These are phyloP conservation scores for Beauveria rudraprayagi DNA, from an alignment of 2,329 filamentous ascomycete species.

Conservation along the genomic window DNA sequence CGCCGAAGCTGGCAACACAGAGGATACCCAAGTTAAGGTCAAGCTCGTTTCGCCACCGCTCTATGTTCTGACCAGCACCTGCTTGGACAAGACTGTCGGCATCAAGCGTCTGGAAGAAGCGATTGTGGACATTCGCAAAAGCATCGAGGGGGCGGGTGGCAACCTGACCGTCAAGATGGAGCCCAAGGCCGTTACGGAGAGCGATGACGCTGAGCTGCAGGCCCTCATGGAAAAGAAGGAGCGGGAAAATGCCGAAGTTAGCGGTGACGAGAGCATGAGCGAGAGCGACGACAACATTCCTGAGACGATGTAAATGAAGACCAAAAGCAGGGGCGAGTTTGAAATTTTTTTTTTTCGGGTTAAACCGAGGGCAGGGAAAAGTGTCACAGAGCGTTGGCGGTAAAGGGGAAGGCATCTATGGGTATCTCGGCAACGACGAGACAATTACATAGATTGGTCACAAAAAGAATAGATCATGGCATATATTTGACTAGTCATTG, in stretches of 20 bases:
- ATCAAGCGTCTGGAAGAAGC: slow-evolving; percentile 81
- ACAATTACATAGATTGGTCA: slow-evolving; percentile 6
- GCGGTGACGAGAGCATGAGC: slow-evolving; percentile 91
- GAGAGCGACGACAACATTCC: slow-evolving; percentile 80
- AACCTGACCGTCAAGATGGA: slow-evolving; percentile 92
- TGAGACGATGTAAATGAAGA: slow-evolving; percentile 28
- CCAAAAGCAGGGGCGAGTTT: not conserved
- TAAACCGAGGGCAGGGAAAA: slow-evolving; percentile 4
- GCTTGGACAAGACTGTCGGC: slow-evolving; percentile 82
- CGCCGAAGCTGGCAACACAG: slow-evolving; percentile 87
- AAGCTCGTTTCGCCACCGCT: slow-evolving; percentile 95
- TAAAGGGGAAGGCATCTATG: slow-evolving; percentile 1
- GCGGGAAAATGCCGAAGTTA: slow-evolving; percentile 95
- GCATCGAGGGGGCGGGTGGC: slow-evolving; percentile 71
- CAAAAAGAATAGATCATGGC: slow-evolving; percentile 5
- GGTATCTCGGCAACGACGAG: slow-evolving; percentile 4
- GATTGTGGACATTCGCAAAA: slow-evolving; percentile 76
- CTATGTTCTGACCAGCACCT: slow-evolving; percentile 93
- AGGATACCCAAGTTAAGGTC: slow-evolving; percentile 93
- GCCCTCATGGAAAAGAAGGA: slow-evolving; percentile 99
- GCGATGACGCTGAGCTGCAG: slow-evolving; percentile 92
- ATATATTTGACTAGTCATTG: not conserved
- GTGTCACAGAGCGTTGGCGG: not conserved
- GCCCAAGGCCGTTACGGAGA: slow-evolving; percentile 97
- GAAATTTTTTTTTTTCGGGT: slow-evolving; percentile 8